Evolutionary conservation across 306 rosid species (phyloP), one percentile per base, ranked within the genome.

Genomic region (Vigna angularis): DNA sequence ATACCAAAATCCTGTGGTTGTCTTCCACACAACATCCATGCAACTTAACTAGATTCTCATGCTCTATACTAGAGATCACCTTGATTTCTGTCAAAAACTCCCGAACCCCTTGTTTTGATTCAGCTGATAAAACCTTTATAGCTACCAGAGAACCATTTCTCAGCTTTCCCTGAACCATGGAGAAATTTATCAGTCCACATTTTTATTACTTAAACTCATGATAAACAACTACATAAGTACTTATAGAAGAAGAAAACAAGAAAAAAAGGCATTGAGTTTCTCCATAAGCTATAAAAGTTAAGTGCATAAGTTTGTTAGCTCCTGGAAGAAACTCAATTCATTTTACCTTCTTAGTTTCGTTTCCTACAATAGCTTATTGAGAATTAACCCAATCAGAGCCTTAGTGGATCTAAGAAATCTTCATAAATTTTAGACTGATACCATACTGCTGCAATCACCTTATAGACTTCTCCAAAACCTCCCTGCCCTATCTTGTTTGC

Each of bases 391-490:
- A 61, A 14, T 14, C 7, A 56, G 4, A 24, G 16, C 17, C 66
- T 59, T 22, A 30, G 9, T 62, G n/a, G 68, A 28, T 50, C 28
- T 38, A 38, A 52, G 58, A 68, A 65, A 70, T 77, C 59, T 26
- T 22, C 20, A 32, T 6, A 6, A 52, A 62, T 50, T 51, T 15
- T 61, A 11, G 2, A 73, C 32, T 47, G 47, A 74, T 18, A 11
- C 45, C 42, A 76, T 61, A 66, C 48, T 56, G 28, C 2, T 28
- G 72, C 22, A 42, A 65, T 78, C 71, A 93, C 98, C 98, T 91
- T 91, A 86, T 90, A 91, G 77, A 93, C 98, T 2, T 87, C 83
- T 76, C 98, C 98, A 83, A 93, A 93, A 76, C 97, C 97, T 61
- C 97, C 97, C 79, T 90, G 84, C 53, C 96, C 97, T 75, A 92